These are phyloP conservation scores for Vigna trinervia DNA, from an alignment of 306 rosid species.

Conservation along the genomic window DNA sequence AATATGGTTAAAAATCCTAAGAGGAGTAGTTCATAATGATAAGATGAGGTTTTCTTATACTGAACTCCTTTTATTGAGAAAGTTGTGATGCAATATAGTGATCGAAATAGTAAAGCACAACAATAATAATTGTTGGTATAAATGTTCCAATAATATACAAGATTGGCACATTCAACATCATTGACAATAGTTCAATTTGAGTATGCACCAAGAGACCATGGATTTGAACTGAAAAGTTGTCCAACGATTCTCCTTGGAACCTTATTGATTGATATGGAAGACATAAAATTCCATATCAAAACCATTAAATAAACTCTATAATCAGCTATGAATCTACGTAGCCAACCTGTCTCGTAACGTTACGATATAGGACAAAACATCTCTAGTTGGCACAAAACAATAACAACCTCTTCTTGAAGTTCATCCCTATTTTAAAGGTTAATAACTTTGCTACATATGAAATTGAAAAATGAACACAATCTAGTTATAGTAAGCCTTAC, in stretches of 20 bases:
- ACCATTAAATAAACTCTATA: conserved; percentile 96
- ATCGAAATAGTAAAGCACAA: conserved; percentile 95
- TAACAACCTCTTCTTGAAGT: too few species aligned
- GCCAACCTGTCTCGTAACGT: conserved; percentile 53
- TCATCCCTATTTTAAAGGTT: too few species aligned
- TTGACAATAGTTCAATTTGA: conserved; percentile 90
- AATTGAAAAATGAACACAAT: too few species aligned
- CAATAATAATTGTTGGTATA: conserved; percentile 94
- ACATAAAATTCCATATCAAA: conserved; percentile 83
- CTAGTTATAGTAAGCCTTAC: too few species aligned
- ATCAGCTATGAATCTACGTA: conserved; percentile 84
- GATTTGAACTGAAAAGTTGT: conserved; percentile 93
- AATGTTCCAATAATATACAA: conserved; percentile 89
- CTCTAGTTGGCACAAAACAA: too few species aligned
- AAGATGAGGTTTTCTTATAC: conserved; percentile 92
- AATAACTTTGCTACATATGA: too few species aligned
- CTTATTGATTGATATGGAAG: conserved; percentile 80
- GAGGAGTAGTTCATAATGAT: conserved; percentile 92
- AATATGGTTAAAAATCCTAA: conserved; percentile 81
- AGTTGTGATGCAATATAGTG: conserved; percentile 98
- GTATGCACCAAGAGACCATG: conserved; percentile 96
- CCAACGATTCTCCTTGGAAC: conserved; percentile 91
- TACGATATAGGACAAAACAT: too few species aligned
- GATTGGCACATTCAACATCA: conserved; percentile 89
- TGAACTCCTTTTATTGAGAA: conserved; percentile 92